Evolutionary conservation across 331 rosid species (phyloP).

Genomic region (Ulmus americana): DNA sequence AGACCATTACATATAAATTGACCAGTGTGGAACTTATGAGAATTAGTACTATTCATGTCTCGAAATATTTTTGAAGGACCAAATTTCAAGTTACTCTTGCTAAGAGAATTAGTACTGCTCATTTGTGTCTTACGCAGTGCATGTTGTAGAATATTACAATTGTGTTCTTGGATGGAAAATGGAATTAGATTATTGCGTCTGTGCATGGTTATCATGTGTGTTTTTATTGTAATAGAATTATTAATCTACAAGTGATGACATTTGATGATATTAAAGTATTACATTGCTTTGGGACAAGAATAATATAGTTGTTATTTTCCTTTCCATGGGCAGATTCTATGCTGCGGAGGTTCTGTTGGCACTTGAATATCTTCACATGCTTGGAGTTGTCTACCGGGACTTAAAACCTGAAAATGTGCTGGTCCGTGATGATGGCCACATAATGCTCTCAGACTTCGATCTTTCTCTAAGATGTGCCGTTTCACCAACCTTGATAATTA

Average conservation of each 20-base stretch:
- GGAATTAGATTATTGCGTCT: too few relatives aligned
- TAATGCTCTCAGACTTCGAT: constrained; percentile 97
- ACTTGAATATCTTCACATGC: constrained; percentile 98
- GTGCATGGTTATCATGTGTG: too few relatives aligned
- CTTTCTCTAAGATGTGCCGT: constrained; percentile 88
- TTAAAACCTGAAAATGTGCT: constrained; percentile 93
- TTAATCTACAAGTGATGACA: not conserved
- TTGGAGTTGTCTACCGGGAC: constrained; percentile 97
- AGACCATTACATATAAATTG: too few relatives aligned
- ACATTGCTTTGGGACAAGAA: not conserved
- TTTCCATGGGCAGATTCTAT: constrained; percentile 60
- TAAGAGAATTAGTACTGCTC: too few relatives aligned
- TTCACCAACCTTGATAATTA: constrained; percentile 72
- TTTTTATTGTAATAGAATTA: too few relatives aligned
- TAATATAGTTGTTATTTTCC: not conserved
- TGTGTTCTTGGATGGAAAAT: too few relatives aligned
- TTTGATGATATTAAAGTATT: not conserved
- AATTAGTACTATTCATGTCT: too few relatives aligned
- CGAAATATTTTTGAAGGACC: too few relatives aligned
- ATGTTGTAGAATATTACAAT: too few relatives aligned
- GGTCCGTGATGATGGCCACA: constrained; percentile 99
- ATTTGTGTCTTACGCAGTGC: too few relatives aligned
- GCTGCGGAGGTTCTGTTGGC: constrained; percentile 97
- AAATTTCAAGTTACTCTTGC: too few relatives aligned
- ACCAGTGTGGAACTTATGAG: too few relatives aligned